These are phyloP conservation scores for Vinca major DNA, from an alignment of 305 asterid genomes.

Conservation along the genomic window DNA sequence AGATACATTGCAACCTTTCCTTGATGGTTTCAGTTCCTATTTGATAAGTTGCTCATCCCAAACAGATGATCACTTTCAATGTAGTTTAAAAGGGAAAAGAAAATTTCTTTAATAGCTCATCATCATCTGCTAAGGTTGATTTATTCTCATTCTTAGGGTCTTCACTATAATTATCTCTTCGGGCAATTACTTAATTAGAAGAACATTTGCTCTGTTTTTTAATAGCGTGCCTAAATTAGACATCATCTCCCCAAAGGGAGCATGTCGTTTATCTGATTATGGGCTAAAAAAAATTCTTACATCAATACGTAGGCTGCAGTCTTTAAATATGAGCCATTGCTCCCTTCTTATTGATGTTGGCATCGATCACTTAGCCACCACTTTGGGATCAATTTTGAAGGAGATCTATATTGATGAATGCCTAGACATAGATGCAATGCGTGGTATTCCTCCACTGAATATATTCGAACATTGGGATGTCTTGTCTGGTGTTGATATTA, in stretches of 20 bases:
- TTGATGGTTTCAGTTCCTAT: no score
- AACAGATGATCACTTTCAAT: no score
- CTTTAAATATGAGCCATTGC: slow-evolving; percentile 72
- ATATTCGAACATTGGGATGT: slow-evolving; percentile 52
- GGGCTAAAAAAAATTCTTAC: slow-evolving; percentile 42
- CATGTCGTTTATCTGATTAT: slow-evolving; percentile 54
- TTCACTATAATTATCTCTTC: no score
- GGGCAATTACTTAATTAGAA: no score
- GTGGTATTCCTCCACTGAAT: slow-evolving; percentile 39
- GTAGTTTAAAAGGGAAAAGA: no score
- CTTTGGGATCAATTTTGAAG: slow-evolving; percentile 54
- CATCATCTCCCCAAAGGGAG: slow-evolving; percentile 48
- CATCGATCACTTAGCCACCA: slow-evolving; percentile 38
- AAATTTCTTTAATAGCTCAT: slow-evolving; percentile 26
- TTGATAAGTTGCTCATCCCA: no score
- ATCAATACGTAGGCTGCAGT: slow-evolving; percentile 50
- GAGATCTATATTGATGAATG: slow-evolving; percentile 68
- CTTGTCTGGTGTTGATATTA: no score
- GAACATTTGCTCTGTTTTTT: neutral
- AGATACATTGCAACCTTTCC: no score
- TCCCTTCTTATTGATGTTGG: slow-evolving; percentile 47
- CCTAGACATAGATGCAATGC: slow-evolving; percentile 43
- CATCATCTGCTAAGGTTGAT: slow-evolving; percentile 17
- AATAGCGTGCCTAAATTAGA: neutral
- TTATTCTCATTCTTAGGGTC: no score